Base-by-base conservation (phyloP, 768 basidiomycete genomes). In the Lactarius sanguifluus region DNA sequence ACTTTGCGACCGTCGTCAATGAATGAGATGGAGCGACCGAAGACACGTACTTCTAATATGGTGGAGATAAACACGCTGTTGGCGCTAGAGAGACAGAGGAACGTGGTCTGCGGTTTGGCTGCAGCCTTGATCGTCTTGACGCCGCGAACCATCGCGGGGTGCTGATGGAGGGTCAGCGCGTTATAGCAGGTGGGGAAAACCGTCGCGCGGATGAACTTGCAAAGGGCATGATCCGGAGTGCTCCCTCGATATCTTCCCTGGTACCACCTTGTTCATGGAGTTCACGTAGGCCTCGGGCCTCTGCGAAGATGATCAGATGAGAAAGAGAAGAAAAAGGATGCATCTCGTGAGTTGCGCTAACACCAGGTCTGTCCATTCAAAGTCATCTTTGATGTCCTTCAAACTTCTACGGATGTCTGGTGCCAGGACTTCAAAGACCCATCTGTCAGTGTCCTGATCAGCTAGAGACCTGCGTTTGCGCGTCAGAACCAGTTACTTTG, bases 361-460 rank as follows among this genome's bases (percentile, higher is more conserved):
- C 96, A 98, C 87, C 43, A 97, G 85, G 79, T 98, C 97, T 3
- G 96, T 98, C 90, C 94, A 99, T 74, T 97, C 93, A 32, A 82
- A 74, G 67, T 83, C 76, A 9, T 77, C 71, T 75, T 91, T 84
- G 71, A 87, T 79, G 28, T 79, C 80, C 73, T 91, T 83, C 82
- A 97, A 86, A 74, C 91, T 86, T 57, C 92, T 81, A 62, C 97
- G 91, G 54, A 98, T 81, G 71, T 92, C 86, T 2, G 89, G 89
- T 0, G 88, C 90, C 40, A 95, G 83, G 64, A 96, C 93, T 75
- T 96, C 93, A 70, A 93, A 88, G 66, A 95, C 80, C 86, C 90
- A 99, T 77, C 95, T 82, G 77, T 98, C 97, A 1, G 95, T 90
- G 79, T 99, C 97, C 79, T 98, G 96, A 79, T 99, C 96, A 62